Evolutionary conservation across 2,329 filamentous ascomycete genomes (phyloP).

Genomic region (Leptographium wingfieldii): DNA sequence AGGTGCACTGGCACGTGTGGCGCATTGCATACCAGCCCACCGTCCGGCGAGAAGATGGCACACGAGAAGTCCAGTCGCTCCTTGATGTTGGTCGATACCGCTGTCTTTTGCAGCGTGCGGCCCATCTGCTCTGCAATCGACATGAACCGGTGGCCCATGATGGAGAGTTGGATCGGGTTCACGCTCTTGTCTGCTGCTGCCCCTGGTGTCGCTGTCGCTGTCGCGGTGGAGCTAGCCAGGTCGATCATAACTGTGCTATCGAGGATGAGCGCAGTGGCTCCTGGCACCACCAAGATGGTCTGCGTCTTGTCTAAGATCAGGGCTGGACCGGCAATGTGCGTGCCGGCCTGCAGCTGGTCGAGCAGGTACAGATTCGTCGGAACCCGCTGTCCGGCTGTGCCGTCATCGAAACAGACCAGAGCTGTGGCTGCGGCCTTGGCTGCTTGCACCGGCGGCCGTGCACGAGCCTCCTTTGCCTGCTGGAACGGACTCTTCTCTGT

Average conservation of each 20-base stretch:
- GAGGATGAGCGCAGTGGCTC: constrained; percentile 48
- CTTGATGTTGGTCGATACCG: constrained; percentile 69
- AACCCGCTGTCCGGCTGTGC: background rate
- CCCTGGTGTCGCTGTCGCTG: constrained; percentile 53
- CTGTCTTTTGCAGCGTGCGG: constrained; percentile 64
- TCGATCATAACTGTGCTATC: constrained; percentile 59
- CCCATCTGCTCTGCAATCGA: constrained; percentile 53
- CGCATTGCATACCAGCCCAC: constrained; percentile 67
- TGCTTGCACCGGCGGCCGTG: background rate
- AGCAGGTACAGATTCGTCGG: background rate
- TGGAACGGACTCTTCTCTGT: constrained; percentile 71
- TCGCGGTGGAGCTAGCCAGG: background rate
- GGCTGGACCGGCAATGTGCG: constrained; percentile 37
- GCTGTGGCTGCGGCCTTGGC: background rate
- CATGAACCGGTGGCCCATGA: constrained; percentile 76
- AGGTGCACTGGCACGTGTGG: constrained; percentile 71
- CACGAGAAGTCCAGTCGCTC: constrained; percentile 75
- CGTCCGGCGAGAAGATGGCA: constrained; percentile 62
- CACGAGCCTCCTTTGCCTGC: constrained; percentile 50
- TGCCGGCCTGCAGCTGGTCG: background rate
- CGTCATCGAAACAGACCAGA: background rate
- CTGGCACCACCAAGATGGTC: constrained; percentile 57
- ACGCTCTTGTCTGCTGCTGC: constrained; percentile 15
- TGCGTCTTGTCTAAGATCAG: constrained; percentile 56
- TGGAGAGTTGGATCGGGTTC: constrained; percentile 59